These are phyloP conservation scores for Irpex lacteus DNA, from an alignment of 1,284 basidiomycete species.

Conservation along the genomic window DNA sequence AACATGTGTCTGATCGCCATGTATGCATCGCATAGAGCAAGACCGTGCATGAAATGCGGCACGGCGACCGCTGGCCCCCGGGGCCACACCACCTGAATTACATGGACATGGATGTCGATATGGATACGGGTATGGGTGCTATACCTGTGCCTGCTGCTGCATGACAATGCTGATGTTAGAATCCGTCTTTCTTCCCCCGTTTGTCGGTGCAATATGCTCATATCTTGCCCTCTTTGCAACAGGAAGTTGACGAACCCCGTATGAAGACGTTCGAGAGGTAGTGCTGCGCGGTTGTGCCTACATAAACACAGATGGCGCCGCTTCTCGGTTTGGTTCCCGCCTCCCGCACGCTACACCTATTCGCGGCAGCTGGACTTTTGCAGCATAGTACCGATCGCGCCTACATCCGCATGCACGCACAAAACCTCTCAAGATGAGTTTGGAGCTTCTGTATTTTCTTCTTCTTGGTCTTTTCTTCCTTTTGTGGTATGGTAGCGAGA, in stretches of 20 bases:
- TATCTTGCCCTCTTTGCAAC: neutral
- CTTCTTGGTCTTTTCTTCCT: neutral
- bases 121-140: neutral
- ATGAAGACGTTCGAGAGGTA: neutral
- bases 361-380: neutral
- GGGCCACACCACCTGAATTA: neutral
- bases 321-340: neutral
- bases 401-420: neutral
- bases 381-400: neutral
- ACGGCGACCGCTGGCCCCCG: constrained; percentile 1
- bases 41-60: constrained; percentile 7
- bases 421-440: constrained; percentile 7
- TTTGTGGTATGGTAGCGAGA: neutral
- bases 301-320: neutral
- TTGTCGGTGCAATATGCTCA: neutral
- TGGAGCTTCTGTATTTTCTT: constrained; percentile 11
- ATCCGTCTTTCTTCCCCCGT: neutral
- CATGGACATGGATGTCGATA: constrained; percentile 1
- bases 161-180: constrained; percentile 1
- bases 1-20: constrained; percentile 4
- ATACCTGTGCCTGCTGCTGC: constrained; percentile 1
- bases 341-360: neutral
- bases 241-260: neutral
- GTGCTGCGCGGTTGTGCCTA: neutral
- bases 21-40: neutral